These are phyloP conservation scores for Colletotrichum tamarilloi DNA, from an alignment of 2,329 filamentous ascomycete genomes.

Conservation along the genomic window DNA sequence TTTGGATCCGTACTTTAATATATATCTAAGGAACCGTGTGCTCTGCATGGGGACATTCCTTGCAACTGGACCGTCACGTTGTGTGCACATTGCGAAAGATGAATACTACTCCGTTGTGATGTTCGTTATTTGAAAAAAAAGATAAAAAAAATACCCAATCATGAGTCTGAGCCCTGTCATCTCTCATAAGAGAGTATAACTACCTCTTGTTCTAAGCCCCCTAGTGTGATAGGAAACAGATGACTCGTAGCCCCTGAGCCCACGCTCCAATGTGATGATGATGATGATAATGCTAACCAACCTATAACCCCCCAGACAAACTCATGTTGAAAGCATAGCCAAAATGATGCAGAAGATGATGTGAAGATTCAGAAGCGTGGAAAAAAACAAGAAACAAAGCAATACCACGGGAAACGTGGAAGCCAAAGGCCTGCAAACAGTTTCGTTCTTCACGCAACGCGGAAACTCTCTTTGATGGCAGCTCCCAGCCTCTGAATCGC, in stretches of 20 bases:
- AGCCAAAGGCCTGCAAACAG: too few relatives aligned
- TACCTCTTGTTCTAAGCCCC: neutral
- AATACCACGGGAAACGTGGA: neutral
- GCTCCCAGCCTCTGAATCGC: slow-evolving; percentile 81
- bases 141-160: neutral
- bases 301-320: neutral
- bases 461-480: slow-evolving; percentile 72
- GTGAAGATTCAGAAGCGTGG: neutral
- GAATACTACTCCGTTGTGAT: too few relatives aligned
- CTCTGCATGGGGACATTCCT: too few relatives aligned
- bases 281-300: neutral
- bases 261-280: neutral
- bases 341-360: neutral
- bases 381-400: neutral
- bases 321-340: neutral
- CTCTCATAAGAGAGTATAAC: neutral
- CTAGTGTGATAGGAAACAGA: neutral
- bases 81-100: too few relatives aligned
- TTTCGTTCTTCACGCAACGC: slow-evolving; percentile 41
- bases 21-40: too few relatives aligned
- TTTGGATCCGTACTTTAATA: too few relatives aligned
- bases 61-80: too few relatives aligned
- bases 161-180: neutral
- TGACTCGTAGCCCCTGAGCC: neutral
- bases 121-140: neutral